Evolutionary conservation across 2,329 filamentous ascomycete genomes (phyloP).

Genomic region (Basipetospora chlamydospora): DNA sequence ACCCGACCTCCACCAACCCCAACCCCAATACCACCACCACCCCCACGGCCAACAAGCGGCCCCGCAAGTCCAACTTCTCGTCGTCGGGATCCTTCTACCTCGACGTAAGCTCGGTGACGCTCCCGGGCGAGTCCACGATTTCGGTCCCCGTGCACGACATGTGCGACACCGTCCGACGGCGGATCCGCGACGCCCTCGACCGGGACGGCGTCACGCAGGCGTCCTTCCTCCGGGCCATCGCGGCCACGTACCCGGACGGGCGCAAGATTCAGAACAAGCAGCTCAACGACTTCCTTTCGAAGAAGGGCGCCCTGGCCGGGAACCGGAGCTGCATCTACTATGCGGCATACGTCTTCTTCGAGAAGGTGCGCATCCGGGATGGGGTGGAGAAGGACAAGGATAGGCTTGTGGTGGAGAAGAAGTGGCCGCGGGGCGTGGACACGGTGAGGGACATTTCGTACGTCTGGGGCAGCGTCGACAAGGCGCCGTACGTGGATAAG

Average conservation of each 20-base stretch:
- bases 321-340: constrained; percentile 36
- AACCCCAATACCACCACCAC: no score
- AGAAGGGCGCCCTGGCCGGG: constrained; percentile 31
- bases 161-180: constrained; percentile 41
- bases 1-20: no score
- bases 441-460: constrained; percentile 8
- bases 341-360: constrained; percentile 41
- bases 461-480: neutral
- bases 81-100: constrained; percentile 18
- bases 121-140: constrained; percentile 31
- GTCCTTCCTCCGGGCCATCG: constrained; percentile 32
- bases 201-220: constrained; percentile 32
- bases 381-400: constrained; percentile 35
- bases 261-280: constrained; percentile 26
- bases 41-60: constrained; percentile 12
- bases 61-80: constrained; percentile 16
- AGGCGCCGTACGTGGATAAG: neutral
- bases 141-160: constrained; percentile 37
- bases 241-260: constrained; percentile 22
- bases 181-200: constrained; percentile 34
- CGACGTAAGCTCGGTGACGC: constrained; percentile 14
- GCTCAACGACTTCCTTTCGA: constrained; percentile 32
- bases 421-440: constrained; percentile 14
- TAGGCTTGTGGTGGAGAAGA: constrained; percentile 34
- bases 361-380: constrained; percentile 38